Evolutionary conservation across 2,329 filamentous ascomycete genomes (phyloP).

Genomic region (Ophiostoma himal-ulmi): DNA sequence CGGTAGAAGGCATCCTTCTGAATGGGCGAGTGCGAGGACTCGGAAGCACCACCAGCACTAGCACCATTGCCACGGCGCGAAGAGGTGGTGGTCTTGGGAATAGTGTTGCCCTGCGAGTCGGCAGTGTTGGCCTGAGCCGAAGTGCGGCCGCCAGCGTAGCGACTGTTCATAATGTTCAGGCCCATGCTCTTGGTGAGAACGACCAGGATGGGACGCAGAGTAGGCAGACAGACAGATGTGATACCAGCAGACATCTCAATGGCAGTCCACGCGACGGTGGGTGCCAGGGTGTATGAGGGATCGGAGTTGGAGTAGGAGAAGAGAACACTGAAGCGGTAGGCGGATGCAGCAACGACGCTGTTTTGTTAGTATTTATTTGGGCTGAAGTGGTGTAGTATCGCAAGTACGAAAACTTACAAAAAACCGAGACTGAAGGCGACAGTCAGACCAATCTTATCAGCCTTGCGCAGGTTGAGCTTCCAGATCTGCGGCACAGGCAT

Average conservation of each 20-base stretch:
- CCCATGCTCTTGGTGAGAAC: background rate
- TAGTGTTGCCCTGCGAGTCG: background rate
- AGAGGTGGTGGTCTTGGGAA: background rate
- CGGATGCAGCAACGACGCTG: conserved; percentile 8
- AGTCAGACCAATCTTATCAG: conserved; percentile 10
- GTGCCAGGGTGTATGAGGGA: conserved; percentile 3
- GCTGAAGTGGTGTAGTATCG: background rate
- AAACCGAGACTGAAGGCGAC: conserved; percentile 11
- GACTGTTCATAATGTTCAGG: background rate
- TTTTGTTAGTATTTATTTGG: background rate
- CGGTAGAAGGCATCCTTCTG: conserved; percentile 12
- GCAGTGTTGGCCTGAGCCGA: background rate
- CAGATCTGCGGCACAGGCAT: conserved; percentile 12
- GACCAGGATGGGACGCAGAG: background rate
- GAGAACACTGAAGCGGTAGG: conserved; percentile 5
- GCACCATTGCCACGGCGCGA: background rate
- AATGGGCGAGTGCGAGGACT: background rate
- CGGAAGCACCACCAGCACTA: background rate
- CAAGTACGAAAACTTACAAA: background rate
- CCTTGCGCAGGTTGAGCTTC: conserved; percentile 8
- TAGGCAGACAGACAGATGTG: conserved; percentile 8
- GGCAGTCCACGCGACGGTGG: conserved; percentile 11
- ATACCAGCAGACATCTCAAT: conserved; percentile 13
- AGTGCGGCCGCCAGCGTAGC: background rate
- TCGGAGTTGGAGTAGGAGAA: conserved; percentile 6